These are phyloP conservation scores for Austroboletus eburneus DNA, from an alignment of 768 basidiomycete genomes.

Conservation along the genomic window DNA sequence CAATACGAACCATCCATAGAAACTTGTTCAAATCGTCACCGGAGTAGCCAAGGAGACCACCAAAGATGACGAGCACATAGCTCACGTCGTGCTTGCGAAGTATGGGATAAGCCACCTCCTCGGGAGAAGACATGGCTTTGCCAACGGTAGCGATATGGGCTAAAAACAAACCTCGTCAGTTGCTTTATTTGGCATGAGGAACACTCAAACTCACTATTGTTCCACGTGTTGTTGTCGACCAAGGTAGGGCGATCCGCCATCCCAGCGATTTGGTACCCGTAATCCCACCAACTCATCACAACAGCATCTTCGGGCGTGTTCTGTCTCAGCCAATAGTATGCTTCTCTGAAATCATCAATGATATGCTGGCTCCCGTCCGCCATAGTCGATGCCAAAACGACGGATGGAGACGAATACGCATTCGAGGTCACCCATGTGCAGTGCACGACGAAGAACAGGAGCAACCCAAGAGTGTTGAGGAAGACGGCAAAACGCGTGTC, in stretches of 20 bases:
- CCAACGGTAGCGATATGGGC: slow-evolving; percentile 99
- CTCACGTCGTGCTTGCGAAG: slow-evolving; percentile 96
- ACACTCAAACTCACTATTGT: slow-evolving; percentile 75
- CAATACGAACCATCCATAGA: slow-evolving; percentile 96
- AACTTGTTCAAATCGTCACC: slow-evolving; percentile 99
- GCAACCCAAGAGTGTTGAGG: slow-evolving; percentile 68
- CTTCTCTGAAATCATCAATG: slow-evolving; percentile 99
- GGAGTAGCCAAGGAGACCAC: slow-evolving; percentile 92
- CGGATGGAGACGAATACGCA: slow-evolving; percentile 97
- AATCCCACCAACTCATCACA: slow-evolving; percentile 99
- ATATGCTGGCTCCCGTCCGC: slow-evolving; percentile 88
- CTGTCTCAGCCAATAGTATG: slow-evolving; percentile 97
- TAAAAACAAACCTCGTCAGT: slow-evolving; percentile 25
- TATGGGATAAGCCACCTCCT: slow-evolving; percentile 96
- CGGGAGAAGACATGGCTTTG: slow-evolving; percentile 92
- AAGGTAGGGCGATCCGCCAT: slow-evolving; percentile 96
- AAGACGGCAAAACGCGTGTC: slow-evolving; percentile 80
- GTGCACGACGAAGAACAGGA: slow-evolving; percentile 89
- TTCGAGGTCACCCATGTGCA: slow-evolving; percentile 95
- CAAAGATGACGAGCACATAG: slow-evolving; percentile 96
- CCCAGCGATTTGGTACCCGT: slow-evolving; percentile 98
- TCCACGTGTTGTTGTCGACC: slow-evolving; percentile 99
- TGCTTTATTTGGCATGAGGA: slow-evolving; percentile 2
- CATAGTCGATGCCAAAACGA: slow-evolving; percentile 78
- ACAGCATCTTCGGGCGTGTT: slow-evolving; percentile 92